Base-by-base conservation (phyloP, 1,284 basidiomycete genomes). In the Ceratobasidium sp. region DNA sequence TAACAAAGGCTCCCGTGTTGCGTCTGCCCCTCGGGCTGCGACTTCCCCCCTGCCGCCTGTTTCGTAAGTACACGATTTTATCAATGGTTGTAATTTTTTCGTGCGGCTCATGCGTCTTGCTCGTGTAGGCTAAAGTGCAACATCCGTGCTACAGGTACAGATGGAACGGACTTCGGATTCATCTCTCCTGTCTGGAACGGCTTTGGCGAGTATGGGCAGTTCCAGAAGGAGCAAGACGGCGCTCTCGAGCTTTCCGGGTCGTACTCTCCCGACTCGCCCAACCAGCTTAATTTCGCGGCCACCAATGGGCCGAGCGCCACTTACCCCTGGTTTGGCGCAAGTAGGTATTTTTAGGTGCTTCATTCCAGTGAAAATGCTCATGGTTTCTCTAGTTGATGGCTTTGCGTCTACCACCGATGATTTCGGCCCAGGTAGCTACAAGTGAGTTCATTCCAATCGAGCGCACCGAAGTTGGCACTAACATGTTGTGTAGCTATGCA, bases 171-270 rank as follows among this genome's bases (percentile, higher is more conserved):
- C 2, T 41, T 58, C 30, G 66, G 66, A 5, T 70, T n/a, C n/a
- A 4, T 70, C 7, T 47, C 41, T 21, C 41, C 66, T 14, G 11
- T 6, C 1, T 58, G 38, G 4, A 70, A 70, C 21, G 43, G 13
- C 7, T 70, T 58, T 49, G 66, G 52, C 9, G 66, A 70, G 43
- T 70, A 70, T 21, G 66, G 66, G 18, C 26, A 13, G 14, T 52
- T 70, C 28, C 66, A 57, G 35, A 4, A 0, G 2, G 18, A 14
- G 13, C 52, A 58, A 30, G 18, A 2, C 26, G 66, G 35, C 9
- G 54, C 66, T 8, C 52, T 70, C 30, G 41, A 58, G n/a, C 43
- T 70, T 16, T 32, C 26, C n/a, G 30, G 32, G 9, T 28, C 43
- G n/a, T 58, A 70, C 26, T 3, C 9, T 14, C 32, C 47, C 30